Evolutionary conservation across 139 green algal genomes (phyloP), one percentile per base, ranked within the genome.

Genomic region (Picochlorum sp.): DNA sequence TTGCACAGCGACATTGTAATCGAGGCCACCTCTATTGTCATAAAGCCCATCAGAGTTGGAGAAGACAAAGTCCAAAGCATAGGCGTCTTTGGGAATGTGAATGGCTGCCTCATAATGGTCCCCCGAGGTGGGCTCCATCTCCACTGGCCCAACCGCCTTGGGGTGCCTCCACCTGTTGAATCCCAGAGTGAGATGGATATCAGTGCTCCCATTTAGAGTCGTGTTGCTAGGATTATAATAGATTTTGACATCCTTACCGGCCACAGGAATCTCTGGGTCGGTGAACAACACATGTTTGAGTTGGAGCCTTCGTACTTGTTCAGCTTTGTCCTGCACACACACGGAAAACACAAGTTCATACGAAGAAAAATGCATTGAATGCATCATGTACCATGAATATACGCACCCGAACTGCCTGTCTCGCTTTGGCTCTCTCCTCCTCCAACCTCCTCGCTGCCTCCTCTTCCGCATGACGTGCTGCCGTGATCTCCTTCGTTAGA

Each of bases 31-130:
- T 62, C 86, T 88, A 80, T 92, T 91, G 81, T 98, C 92, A 67
- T 84, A 88, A 62, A 84, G 82, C 5, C 26, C 56, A 26, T 81
- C 76, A 5, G 58, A 78, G 69, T 97, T 83, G 10, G 64, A 74
- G 67, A 98, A 97, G 37, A 92, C 81, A 51, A 94, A 80, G 70
- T 98, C 92, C 56, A 95, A 62, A 23, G 79, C 75, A 72, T 86
- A 90, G 0, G 90, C 92, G 32, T 92, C 86, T 32, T 68, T 52
- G 9, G 91, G 91, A 14, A 95, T 80, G 20, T 30, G 9, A 24
- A 65, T 15, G 5, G 37, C 45, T 56, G 54, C 15, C 32, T 61
- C 52, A 28, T 32, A 65, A 32, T 65, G 49, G 4, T 58, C 70
- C 6, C 4, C 51, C 28, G 24, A 47, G 7, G 84, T 80, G 24